Percentiles rank a stretch among this genome's conserved stretches.
Conservation (phyloP, 2,329 filamentous ascomycete genomes). For the Stenocarpella maydis region DNA sequence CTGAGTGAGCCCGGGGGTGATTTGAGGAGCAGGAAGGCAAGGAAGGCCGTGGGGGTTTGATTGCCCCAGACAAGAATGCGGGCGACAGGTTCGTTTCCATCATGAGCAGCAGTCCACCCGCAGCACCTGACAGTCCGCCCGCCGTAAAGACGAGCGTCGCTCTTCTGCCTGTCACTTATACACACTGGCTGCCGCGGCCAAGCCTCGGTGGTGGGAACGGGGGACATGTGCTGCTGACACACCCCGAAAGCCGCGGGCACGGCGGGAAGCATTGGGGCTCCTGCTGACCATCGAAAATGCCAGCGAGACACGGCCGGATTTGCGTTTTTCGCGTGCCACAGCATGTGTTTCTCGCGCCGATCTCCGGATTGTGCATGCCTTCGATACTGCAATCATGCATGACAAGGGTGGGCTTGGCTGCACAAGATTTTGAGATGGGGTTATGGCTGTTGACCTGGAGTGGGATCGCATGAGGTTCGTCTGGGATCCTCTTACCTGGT, state of each 20-base stretch:
- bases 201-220: slow-evolving; percentile 2
- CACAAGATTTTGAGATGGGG: slow-evolving; percentile 12
- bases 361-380: slow-evolving; percentile 15
- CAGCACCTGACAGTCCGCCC: neutral
- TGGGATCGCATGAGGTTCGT: neutral
- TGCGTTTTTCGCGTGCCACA: slow-evolving; percentile 21
- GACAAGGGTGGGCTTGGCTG: neutral
- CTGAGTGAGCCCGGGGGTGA: neutral
- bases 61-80: neutral
- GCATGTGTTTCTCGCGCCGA: slow-evolving; percentile 26
- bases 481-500: neutral
- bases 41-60: neutral
- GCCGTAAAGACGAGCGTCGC: neutral
- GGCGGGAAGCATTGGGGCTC: slow-evolving; percentile 10
- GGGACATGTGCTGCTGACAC: slow-evolving; percentile 15
- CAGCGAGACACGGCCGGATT: slow-evolving; percentile 11
- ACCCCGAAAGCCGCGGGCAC: slow-evolving; percentile 5
- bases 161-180: slow-evolving; percentile 2
- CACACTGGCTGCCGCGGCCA: neutral
- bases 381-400: slow-evolving; percentile 17
- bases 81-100: neutral
- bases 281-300: slow-evolving; percentile 15
- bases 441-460: neutral
- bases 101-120: neutral
- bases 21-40: neutral